Percentiles rank a stretch among this genome's conserved stretches.
phyloP scores from a whole-genome alignment of 2,329 filamentous ascomycete species.

The Myriosclerotinia curreyana region DNA sequence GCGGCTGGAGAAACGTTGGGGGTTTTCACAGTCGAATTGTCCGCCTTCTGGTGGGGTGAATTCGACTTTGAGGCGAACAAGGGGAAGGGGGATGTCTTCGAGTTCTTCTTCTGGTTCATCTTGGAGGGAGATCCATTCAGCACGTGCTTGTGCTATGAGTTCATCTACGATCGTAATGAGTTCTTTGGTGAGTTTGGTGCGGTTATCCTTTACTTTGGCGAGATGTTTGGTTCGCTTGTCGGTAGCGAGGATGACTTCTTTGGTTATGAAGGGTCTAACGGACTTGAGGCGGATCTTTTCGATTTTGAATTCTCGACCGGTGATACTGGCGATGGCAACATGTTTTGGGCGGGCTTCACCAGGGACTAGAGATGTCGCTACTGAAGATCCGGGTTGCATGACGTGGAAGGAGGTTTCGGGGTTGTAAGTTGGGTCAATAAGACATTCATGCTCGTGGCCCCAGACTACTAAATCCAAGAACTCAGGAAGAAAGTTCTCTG shows the following conservation, averaged over 20 bases:
- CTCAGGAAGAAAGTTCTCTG: constrained; percentile 86
- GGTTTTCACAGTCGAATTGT: constrained; percentile 87
- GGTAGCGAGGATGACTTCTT: constrained; percentile 73
- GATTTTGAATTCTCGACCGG: constrained; percentile 74
- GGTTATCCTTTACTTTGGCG: constrained; percentile 78
- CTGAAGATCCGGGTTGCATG: constrained; percentile 95
- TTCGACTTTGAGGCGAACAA: constrained; percentile 88
- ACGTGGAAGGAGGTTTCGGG: constrained; percentile 89
- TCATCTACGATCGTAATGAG: constrained; percentile 77
- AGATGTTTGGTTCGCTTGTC: constrained; percentile 75
- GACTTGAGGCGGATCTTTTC: constrained; percentile 82
- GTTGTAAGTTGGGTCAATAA: constrained; percentile 81
- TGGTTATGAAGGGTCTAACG: constrained; percentile 86
- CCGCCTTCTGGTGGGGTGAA: constrained; percentile 81
- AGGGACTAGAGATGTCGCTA: constrained; percentile 86
- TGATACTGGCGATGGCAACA: constrained; percentile 80
- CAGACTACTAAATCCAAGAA: constrained; percentile 91
- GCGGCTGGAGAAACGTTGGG: constrained; percentile 90
- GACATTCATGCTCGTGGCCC: constrained; percentile 96
- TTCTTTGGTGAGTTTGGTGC: constrained; percentile 72
- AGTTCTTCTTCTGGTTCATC: constrained; percentile 55
- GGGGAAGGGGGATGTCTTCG: constrained; percentile 68
- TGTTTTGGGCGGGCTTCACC: constrained; percentile 91
- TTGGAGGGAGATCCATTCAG: constrained; percentile 78
- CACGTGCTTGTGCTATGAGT: constrained; percentile 80